Conservation (phyloP, 768 basidiomycete genomes). For the Fomitopsis serialis region DNA sequence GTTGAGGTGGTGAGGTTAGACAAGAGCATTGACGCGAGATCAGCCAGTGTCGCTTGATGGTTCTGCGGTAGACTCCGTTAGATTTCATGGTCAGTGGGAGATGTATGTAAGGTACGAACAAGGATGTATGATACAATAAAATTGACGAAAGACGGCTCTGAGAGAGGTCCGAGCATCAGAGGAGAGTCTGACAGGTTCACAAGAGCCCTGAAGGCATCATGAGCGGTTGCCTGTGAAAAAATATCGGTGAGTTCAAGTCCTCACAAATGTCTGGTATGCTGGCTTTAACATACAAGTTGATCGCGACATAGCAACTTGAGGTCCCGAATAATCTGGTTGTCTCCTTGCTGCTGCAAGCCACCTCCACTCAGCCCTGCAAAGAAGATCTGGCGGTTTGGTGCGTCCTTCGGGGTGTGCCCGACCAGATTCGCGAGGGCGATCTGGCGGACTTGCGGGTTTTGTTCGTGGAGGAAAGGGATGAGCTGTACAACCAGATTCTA, state of each 20-base stretch:
- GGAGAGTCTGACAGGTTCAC: constrained; percentile 90
- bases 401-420: constrained; percentile 67
- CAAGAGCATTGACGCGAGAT: constrained; percentile 94
- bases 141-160: constrained; percentile 65
- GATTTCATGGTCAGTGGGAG: neutral
- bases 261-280: constrained; percentile 10
- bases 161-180: constrained; percentile 56
- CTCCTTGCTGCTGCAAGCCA: constrained; percentile 53
- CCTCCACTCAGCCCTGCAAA: constrained; percentile 53
- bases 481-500: constrained; percentile 41
- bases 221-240: constrained; percentile 71
- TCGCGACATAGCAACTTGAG: constrained; percentile 86
- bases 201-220: constrained; percentile 91
- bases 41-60: constrained; percentile 85
- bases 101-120: constrained; percentile 42
- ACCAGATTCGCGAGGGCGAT: constrained; percentile 83
- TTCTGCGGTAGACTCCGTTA: constrained; percentile 44
- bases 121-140: constrained; percentile 90
- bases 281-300: constrained; percentile 72
- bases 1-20: constrained; percentile 88
- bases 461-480: constrained; percentile 77
- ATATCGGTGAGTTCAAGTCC: constrained; percentile 1
- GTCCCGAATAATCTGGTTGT: constrained; percentile 69
- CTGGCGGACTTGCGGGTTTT: constrained; percentile 82
- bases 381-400: constrained; percentile 73